A percentile compares a stretch with the other conserved stretches of the same genome.
Evolutionary conservation across 2,329 filamentous ascomycete species (phyloP).

Genomic region (Penicillium sp.): DNA sequence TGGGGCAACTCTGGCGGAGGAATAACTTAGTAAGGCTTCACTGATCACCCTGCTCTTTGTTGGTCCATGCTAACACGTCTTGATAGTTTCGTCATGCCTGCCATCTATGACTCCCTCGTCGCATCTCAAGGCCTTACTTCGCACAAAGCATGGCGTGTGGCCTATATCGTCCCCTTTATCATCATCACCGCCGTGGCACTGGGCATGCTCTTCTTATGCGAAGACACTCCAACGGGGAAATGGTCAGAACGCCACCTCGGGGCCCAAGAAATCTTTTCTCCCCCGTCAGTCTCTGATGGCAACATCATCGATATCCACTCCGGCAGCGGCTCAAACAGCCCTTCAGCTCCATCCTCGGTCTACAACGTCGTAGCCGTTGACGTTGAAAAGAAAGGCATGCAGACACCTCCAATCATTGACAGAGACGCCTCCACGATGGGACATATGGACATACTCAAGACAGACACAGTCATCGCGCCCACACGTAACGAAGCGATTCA

Average conservation of each 20-base stretch:
- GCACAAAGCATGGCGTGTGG: conserved; percentile 76
- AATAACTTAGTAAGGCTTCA: conserved; percentile 64
- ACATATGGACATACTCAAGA: conserved; percentile 49
- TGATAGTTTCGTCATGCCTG: conserved; percentile 76
- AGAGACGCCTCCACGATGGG: conserved; percentile 48
- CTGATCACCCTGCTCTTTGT: background rate
- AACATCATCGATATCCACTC: conserved; percentile 33
- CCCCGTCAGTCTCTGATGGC: conserved; percentile 18
- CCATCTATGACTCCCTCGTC: conserved; percentile 76
- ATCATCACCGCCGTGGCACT: conserved; percentile 66
- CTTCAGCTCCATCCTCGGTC: conserved; percentile 25
- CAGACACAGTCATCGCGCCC: conserved; percentile 64
- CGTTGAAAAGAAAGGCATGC: conserved; percentile 35
- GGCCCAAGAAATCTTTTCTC: conserved; percentile 43
- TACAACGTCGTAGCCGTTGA: conserved; percentile 21
- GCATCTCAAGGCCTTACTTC: conserved; percentile 56
- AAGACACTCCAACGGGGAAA: conserved; percentile 77
- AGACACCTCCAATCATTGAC: conserved; percentile 25
- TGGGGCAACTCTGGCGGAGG: conserved; percentile 86
- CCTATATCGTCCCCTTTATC: conserved; percentile 80
- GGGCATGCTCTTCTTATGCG: conserved; percentile 69
- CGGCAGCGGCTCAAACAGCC: conserved; percentile 19
- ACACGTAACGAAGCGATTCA: conserved; percentile 58
- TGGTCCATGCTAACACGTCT: background rate
- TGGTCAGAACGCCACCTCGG: conserved; percentile 71